A percentile compares a stretch with the other conserved stretches of the same genome.
Conservation (phyloP, 306 rosid genomes). For the Medicago arabica region DNA sequence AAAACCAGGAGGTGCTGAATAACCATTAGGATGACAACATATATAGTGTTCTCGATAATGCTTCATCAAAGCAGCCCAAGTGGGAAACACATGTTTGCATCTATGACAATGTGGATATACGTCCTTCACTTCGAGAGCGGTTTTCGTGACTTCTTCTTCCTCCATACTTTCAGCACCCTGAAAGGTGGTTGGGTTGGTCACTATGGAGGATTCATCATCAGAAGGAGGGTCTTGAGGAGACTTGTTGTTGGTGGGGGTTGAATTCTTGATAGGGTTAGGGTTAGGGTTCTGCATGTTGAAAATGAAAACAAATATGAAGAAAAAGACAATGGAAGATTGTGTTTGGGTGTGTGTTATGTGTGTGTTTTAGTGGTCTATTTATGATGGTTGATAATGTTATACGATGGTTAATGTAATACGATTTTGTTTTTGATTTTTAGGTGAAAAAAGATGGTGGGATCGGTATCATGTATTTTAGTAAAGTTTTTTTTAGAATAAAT, state of each 20-base stretch:
- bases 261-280: background rate
- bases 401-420: no score
- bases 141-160: background rate
- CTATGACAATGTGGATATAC: conserved; percentile 34
- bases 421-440: background rate
- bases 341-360: background rate
- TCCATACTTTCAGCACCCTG: background rate
- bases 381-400: background rate
- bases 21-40: no score
- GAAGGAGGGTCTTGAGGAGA: background rate
- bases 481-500: no score
- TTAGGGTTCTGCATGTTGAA: conserved; percentile 13
- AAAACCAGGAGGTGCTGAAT: no score
- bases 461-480: background rate
- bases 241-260: background rate
- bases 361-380: background rate
- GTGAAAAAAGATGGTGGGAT: background rate
- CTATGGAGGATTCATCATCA: background rate
- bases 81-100: conserved; percentile 20
- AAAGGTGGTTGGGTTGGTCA: background rate
- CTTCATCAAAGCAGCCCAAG: conserved; percentile 44
- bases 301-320: background rate
- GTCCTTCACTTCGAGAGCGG: conserved; percentile 23
- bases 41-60: no score
- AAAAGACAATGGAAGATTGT: background rate